phyloP scores from a whole-genome alignment of 352 stramenopile species.

The Phytophthora syringae region DNA sequence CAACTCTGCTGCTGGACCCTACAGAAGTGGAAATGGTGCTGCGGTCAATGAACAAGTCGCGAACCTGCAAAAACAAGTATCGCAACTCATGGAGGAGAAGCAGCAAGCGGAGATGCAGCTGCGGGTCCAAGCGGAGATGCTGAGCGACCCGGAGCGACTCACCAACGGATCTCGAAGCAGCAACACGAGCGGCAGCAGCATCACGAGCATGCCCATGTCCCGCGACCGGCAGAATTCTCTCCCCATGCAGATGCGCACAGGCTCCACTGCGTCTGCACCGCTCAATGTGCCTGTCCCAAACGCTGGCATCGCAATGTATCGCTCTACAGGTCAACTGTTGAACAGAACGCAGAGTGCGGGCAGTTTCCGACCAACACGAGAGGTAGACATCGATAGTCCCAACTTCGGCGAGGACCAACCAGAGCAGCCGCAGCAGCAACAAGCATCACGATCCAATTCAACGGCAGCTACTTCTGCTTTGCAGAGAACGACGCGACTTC shows the following conservation, averaged over 20 bases:
- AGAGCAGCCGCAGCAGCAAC: conserved; percentile 19
- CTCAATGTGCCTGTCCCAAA: conserved; percentile 22
- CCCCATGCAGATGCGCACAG: conserved; percentile 55
- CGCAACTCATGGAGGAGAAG: conserved; percentile 87
- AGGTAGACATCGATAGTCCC: conserved; percentile 54
- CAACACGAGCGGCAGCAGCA: conserved; percentile 39
- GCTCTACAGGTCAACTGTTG: conserved; percentile 41
- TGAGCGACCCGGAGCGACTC: conserved; percentile 55
- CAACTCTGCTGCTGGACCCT: conserved; percentile 19
- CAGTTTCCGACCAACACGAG: conserved; percentile 45
- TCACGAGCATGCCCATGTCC: conserved; percentile 19
- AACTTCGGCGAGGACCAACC: conserved; percentile 19
- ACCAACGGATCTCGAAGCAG: conserved; percentile 44
- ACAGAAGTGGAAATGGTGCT: conserved; percentile 37
- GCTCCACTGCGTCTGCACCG: conserved; percentile 19
- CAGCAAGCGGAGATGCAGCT: conserved; percentile 80
- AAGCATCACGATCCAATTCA: conserved; percentile 33
- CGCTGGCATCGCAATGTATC: conserved; percentile 45
- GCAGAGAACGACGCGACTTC: conserved; percentile 37
- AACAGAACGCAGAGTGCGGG: conserved; percentile 46
- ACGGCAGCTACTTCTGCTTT: conserved; percentile 29
- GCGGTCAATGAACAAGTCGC: conserved; percentile 83
- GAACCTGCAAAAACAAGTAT: conserved; percentile 86
- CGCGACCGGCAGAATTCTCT: conserved; percentile 72
- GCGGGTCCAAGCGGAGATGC: conserved; percentile 70